Conservation (phyloP, 345 rosid genomes). For the Angophora floribunda region DNA sequence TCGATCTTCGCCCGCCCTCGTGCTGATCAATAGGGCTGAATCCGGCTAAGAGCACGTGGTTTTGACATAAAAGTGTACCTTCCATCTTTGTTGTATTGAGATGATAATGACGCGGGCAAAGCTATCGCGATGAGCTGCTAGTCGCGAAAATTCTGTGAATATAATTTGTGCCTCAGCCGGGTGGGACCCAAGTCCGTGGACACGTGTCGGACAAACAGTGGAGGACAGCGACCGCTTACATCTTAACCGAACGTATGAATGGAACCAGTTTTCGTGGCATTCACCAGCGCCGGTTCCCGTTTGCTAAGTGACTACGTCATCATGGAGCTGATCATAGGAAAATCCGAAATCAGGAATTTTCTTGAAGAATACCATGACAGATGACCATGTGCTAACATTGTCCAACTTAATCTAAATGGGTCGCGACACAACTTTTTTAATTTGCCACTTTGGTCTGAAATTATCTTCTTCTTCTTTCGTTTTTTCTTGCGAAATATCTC, state of each 20-base stretch:
- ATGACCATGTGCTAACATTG: background rate
- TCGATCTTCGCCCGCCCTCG: too few species aligned
- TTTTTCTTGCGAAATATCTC: accelerated
- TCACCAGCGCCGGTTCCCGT: accelerated
- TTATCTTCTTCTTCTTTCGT: too few species aligned
- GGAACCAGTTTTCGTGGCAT: background rate
- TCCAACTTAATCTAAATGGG: background rate
- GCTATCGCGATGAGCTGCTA: background rate
- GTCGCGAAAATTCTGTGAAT: background rate
- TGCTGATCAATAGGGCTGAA: background rate
- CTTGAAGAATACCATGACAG: background rate
- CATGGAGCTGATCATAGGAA: background rate
- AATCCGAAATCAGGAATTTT: background rate
- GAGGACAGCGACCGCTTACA: background rate
- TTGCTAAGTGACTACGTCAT: background rate
- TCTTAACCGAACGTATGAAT: background rate
- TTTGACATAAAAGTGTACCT: background rate
- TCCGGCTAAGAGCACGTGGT: background rate
- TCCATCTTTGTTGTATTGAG: background rate
- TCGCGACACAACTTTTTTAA: background rate
- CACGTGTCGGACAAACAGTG: background rate
- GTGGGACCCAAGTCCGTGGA: background rate
- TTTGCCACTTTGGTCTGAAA: background rate
- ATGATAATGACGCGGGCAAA: background rate
- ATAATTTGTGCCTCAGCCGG: background rate